Conservation (phyloP, 495 filamentous ascomycete genomes). For the Hyaloscypha hepaticicola region DNA sequence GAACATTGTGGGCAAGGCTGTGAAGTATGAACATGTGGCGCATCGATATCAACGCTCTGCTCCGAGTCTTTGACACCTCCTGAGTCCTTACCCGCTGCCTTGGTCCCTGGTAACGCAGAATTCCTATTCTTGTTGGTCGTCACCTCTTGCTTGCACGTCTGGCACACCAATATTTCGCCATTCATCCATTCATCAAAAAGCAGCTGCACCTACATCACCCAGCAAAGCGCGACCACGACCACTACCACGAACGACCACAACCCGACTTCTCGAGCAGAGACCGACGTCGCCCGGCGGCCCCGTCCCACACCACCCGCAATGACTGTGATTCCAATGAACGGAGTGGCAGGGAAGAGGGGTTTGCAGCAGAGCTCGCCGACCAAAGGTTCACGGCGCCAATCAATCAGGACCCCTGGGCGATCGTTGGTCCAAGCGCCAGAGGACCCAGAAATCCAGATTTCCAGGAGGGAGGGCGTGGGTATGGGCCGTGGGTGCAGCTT, state of each 20-base stretch:
- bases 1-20: too few relatives aligned
- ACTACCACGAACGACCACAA: too few relatives aligned
- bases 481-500: too few relatives aligned
- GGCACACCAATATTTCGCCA: neutral
- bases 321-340: neutral
- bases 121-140: constrained; percentile 1
- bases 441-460: constrained; percentile 24
- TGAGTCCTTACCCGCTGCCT: constrained; percentile 7
- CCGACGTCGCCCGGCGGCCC: neutral
- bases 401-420: constrained; percentile 11
- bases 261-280: neutral
- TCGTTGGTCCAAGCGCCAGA: constrained; percentile 21
- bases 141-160: neutral
- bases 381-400: constrained; percentile 12
- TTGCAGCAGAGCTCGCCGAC: constrained; percentile 3
- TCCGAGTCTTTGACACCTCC: too few relatives aligned
- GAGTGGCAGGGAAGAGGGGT: neutral
- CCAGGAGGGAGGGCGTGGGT: neutral
- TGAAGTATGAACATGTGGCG: neutral
- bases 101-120: neutral
- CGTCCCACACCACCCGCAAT: neutral
- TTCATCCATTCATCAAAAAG: neutral
- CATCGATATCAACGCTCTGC: neutral
- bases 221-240: too few relatives aligned
- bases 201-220: neutral